Evolutionary conservation across 1,284 basidiomycete species (phyloP).

Genomic region (Ganoderma lucidum): DNA sequence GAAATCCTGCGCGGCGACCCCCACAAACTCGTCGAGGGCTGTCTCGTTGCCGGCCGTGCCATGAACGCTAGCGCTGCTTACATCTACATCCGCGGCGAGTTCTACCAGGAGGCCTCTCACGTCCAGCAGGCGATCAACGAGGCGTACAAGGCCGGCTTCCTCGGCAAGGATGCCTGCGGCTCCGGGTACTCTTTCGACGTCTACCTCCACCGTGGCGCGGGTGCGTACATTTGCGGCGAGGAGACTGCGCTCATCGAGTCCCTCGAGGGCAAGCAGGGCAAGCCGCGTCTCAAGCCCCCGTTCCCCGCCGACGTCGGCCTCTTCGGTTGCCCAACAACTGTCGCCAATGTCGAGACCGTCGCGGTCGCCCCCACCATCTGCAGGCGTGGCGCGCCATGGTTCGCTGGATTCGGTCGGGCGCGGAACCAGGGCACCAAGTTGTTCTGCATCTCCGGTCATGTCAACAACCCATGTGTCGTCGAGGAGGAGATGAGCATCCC

Average conservation of each 20-base stretch:
- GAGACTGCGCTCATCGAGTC: conserved; percentile 98
- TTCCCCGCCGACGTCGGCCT: conserved; percentile 98
- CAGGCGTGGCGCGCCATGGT: conserved; percentile 92
- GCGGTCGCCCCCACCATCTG: conserved; percentile 98
- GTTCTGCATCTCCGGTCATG: conserved; percentile 96
- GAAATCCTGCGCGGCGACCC: conserved; percentile 98
- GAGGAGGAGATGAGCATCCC: conserved; percentile 99
- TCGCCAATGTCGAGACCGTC: conserved; percentile 98
- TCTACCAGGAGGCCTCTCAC: conserved; percentile 94
- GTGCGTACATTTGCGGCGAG: conserved; percentile 99
- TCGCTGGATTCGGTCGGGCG: conserved; percentile 91
- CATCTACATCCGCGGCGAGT: conserved; percentile 99
- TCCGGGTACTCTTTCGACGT: conserved; percentile 96
- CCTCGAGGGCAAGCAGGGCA: conserved; percentile 97
- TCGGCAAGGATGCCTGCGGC: conserved; percentile 94
- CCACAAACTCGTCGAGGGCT: conserved; percentile 98
- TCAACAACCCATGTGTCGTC: conserved; percentile 97
- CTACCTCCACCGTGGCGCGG: conserved; percentile 96
- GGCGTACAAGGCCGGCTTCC: conserved; percentile 91
- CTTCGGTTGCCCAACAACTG: conserved; percentile 97
- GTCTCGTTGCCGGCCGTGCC: conserved; percentile 94
- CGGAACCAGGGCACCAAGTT: conserved; percentile 97
- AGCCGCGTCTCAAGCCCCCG: conserved; percentile 98
- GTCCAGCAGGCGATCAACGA: conserved; percentile 96
- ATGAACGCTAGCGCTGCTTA: conserved; percentile 99